phyloP scores from a whole-genome alignment of 2,329 filamentous ascomycete species.

The Geoglossum cookeanum region DNA sequence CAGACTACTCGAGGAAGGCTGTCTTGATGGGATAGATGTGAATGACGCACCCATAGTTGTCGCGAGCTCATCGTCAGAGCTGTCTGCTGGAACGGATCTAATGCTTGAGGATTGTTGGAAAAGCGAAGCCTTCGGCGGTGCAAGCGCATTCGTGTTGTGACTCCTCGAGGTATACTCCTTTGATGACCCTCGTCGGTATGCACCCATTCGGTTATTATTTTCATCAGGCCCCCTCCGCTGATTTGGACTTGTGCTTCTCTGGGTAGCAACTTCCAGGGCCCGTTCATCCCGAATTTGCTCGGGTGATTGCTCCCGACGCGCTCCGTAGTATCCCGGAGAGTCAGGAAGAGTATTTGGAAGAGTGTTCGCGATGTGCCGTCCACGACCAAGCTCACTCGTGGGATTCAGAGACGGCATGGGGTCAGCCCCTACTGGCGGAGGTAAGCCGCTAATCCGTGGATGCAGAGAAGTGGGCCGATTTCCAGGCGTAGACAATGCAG shows the following conservation, averaged over 20 bases:
- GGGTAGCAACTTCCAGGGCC: constrained; percentile 28
- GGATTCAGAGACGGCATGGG: background rate
- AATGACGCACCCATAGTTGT: constrained; percentile 4
- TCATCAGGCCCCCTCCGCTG: constrained; percentile 11
- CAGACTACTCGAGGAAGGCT: constrained; percentile 54
- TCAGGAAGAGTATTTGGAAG: background rate
- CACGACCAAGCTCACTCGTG: background rate
- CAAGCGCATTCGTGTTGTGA: constrained; percentile 13
- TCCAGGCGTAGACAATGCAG: constrained; percentile 19
- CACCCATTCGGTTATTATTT: constrained; percentile 5
- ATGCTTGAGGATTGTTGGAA: constrained; percentile 23
- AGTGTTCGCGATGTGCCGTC: background rate
- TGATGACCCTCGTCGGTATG: constrained; percentile 15
- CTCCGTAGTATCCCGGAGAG: background rate
- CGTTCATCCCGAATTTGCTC: background rate
- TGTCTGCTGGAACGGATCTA: constrained; percentile 24
- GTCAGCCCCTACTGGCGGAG: background rate
- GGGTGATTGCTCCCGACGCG: constrained; percentile 1
- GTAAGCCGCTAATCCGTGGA: constrained; percentile 44
- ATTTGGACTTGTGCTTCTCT: constrained; percentile 17
- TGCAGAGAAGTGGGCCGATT: constrained; percentile 54
- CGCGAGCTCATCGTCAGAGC: background rate
- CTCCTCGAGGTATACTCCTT: constrained; percentile 4
- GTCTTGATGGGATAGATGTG: constrained; percentile 36
- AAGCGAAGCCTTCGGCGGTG: constrained; percentile 22